These are phyloP conservation scores for Macroventuria anomochaeta DNA, from an alignment of 2,329 filamentous ascomycete genomes.

Conservation along the genomic window DNA sequence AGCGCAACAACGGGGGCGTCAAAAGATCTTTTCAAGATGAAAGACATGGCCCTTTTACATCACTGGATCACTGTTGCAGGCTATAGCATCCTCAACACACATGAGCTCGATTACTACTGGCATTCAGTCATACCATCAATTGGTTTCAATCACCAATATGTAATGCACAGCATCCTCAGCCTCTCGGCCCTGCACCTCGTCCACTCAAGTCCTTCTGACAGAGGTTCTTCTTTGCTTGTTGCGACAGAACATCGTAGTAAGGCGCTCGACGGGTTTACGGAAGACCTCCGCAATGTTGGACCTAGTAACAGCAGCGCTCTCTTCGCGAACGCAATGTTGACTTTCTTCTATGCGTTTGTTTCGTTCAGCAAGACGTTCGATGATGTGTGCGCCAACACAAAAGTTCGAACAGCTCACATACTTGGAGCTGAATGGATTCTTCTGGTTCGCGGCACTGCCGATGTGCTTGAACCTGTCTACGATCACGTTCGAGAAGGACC, in stretches of 20 bases:
- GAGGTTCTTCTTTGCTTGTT: background rate
- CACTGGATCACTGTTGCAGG: conserved; percentile 28
- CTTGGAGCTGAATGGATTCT: conserved; percentile 29
- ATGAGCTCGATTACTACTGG: conserved; percentile 17
- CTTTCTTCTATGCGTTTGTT: conserved; percentile 23
- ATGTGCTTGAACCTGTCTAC: conserved; percentile 12
- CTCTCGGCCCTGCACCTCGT: conserved; percentile 26
- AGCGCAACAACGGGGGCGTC: background rate
- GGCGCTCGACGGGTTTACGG: conserved; percentile 22
- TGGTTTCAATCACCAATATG: conserved; percentile 19
- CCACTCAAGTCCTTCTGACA: conserved; percentile 17
- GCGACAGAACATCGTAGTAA: conserved; percentile 22
- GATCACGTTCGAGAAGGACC: conserved; percentile 17
- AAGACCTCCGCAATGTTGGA: conserved; percentile 9
- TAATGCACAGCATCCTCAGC: conserved; percentile 28
- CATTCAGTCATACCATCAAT: conserved; percentile 21
- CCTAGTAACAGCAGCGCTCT: conserved; percentile 20
- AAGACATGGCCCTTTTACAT: conserved; percentile 26
- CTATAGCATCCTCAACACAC: conserved; percentile 14
- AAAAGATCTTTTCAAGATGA: conserved; percentile 13
- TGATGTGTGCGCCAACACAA: background rate
- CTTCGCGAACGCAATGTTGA: conserved; percentile 21
- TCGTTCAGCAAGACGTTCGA: conserved; percentile 18
- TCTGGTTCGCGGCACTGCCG: conserved; percentile 18
- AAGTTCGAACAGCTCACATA: conserved; percentile 16